Evolutionary conservation across 2,329 filamentous ascomycete genomes (phyloP).

Genomic region (Exutisphaerella laricina): DNA sequence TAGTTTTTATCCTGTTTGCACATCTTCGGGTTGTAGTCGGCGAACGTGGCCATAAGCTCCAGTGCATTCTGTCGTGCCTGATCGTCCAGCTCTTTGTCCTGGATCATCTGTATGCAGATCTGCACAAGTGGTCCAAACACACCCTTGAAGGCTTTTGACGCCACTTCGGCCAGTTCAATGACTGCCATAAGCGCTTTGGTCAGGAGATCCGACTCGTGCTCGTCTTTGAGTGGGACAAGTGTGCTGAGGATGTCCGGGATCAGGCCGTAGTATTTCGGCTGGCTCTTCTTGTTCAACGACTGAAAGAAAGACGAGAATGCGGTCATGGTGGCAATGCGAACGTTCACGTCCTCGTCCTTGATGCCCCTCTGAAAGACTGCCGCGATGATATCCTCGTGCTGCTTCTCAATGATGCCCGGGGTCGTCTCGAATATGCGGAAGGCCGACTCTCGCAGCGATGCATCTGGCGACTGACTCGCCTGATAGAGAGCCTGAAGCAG

Average conservation of each 20-base stretch:
- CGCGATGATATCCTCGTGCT: conserved; percentile 87
- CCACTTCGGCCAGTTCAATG: conserved; percentile 90
- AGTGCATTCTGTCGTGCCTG: conserved; percentile 89
- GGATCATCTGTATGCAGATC: conserved; percentile 88
- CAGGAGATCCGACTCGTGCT: conserved; percentile 82
- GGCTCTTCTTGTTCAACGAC: conserved; percentile 78
- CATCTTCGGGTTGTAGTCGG: conserved; percentile 88
- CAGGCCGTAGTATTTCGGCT: conserved; percentile 79
- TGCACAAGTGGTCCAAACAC: conserved; percentile 90
- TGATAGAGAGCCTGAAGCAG: conserved; percentile 80
- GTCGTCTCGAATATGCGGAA: conserved; percentile 95
- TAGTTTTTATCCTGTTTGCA: conserved; percentile 92
- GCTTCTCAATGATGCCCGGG: conserved; percentile 89
- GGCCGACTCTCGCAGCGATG: conserved; percentile 81
- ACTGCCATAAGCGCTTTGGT: conserved; percentile 84
- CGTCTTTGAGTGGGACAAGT: conserved; percentile 86
- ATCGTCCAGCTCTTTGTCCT: conserved; percentile 90
- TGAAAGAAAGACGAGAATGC: conserved; percentile 96
- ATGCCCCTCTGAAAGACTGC: conserved; percentile 88
- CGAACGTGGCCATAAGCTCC: conserved; percentile 96
- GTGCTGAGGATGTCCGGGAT: conserved; percentile 92
- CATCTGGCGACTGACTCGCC: conserved; percentile 77
- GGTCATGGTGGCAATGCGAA: conserved; percentile 90
- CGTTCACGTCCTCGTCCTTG: conserved; percentile 78
- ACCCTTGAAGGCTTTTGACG: conserved; percentile 93